Evolutionary conservation across 2,329 filamentous ascomycete species (phyloP).

Genomic region (Diaporthe batatas): DNA sequence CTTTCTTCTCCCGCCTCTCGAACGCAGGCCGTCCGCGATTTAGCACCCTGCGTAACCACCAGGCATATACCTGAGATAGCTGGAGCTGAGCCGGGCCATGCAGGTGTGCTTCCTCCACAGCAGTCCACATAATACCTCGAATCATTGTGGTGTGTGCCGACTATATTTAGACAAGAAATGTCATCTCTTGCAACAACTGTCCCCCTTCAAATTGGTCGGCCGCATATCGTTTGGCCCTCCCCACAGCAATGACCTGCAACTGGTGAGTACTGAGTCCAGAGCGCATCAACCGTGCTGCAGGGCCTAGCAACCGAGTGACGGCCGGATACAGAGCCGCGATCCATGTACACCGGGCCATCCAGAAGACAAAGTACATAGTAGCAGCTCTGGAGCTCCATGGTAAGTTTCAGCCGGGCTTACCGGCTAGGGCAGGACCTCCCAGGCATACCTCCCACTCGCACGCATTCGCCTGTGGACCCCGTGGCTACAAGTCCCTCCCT

Average conservation of each 20-base stretch:
- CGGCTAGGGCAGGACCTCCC: conserved; percentile 18
- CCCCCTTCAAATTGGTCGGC: background rate
- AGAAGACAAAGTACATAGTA: background rate
- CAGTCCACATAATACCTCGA: background rate
- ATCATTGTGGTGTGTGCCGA: conserved; percentile 7
- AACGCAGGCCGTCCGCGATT: conserved; percentile 3
- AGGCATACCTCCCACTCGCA: background rate
- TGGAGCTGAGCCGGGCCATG: conserved; percentile 22
- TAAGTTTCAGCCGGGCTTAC: conserved; percentile 29
- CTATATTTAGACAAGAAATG: conserved; percentile 10
- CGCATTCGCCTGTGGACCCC: background rate
- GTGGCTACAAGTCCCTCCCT: conserved; percentile 18
- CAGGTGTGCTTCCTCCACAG: conserved; percentile 20
- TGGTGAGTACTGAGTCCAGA: background rate
- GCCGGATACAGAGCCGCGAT: conserved; percentile 29
- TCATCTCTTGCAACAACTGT: conserved; percentile 3
- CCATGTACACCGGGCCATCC: conserved; percentile 5
- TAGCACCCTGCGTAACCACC: conserved; percentile 10
- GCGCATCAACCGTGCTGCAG: background rate
- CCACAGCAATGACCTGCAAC: background rate
- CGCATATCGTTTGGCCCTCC: background rate
- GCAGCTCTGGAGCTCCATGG: conserved; percentile 1
- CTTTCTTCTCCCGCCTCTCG: background rate
- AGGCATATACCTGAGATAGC: background rate
- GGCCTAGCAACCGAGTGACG: conserved; percentile 8